Evolutionary conservation across 2,329 filamentous ascomycete genomes (phyloP).

Genomic region (Pseudogymnoascus sp.): DNA sequence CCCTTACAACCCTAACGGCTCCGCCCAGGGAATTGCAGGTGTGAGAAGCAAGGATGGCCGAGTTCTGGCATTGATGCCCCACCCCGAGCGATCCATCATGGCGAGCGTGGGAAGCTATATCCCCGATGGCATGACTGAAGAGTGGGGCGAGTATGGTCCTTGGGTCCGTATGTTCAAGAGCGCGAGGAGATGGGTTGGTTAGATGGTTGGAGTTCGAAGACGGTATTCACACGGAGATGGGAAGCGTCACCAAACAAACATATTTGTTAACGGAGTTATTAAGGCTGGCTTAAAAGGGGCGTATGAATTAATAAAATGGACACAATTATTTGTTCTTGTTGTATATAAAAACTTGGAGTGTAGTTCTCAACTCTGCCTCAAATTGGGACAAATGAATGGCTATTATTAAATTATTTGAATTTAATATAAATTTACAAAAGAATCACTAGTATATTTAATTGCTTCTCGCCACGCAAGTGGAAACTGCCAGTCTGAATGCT

Average conservation of each 20-base stretch:
- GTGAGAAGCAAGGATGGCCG: slow-evolving; percentile 59
- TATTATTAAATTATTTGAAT: slow-evolving; percentile 2
- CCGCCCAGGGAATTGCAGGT: slow-evolving; percentile 60
- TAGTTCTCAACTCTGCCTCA: not conserved
- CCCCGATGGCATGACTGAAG: slow-evolving; percentile 45
- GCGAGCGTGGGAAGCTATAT: slow-evolving; percentile 60
- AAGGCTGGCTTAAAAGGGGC: not conserved
- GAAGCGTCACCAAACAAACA: slow-evolving; percentile 3
- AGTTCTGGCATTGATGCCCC: slow-evolving; percentile 67
- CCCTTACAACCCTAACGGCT: slow-evolving; percentile 77
- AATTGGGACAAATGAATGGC: slow-evolving; percentile 5
- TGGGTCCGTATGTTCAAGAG: slow-evolving; percentile 68
- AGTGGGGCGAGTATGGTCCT: slow-evolving; percentile 64
- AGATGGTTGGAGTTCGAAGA: slow-evolving; percentile 14
- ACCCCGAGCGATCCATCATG: slow-evolving; percentile 64
- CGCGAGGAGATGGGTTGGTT: slow-evolving; percentile 65
- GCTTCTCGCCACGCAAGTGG: not conserved
- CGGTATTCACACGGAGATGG: not conserved
- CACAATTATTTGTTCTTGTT: not conserved
- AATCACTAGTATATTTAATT: not conserved
- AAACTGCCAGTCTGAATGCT: not conserved
- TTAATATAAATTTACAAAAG: not conserved
- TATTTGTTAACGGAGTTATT: not conserved
- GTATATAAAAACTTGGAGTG: not conserved
- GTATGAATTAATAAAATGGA: not conserved